Evolutionary conservation across 208 protist genomes (phyloP), one percentile per base, ranked within the genome.

Genomic region (Novymonas esmeraldas): DNA sequence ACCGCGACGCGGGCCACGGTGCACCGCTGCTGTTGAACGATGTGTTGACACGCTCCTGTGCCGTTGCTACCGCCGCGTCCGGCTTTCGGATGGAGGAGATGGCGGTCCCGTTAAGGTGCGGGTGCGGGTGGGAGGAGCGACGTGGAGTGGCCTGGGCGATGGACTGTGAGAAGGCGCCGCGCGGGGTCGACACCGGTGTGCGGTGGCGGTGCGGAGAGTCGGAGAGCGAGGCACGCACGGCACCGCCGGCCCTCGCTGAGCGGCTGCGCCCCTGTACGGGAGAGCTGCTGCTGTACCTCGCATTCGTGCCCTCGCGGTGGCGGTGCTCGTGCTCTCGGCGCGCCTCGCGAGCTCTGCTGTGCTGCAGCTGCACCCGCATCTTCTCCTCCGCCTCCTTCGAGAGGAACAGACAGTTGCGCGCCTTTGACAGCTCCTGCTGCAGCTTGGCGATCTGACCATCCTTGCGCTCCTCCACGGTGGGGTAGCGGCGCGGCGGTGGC

Each of bases 371-470:
- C 46, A 75, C 45, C 57, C 56, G 41, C 45, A 88, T 64, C 42
- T 69, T 69, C 55, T 84, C 73, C 36, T 73, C 71, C 50, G 74
- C 59, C 48, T 81, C 73, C 44, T 76, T 79, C 13, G 70, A 70
- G 46, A 74, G 54, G 28, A 83, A 62, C 14, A 90, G 54, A 14
- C 55, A 33, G 20, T 62, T 81, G 63, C 89, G 85, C 26, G 78
- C 60, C 46, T 84, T 89, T 55, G 85, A 79, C 24, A 95, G 75
- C 66, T 87, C 79, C 62, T 91, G 85, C 36, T 95, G 73, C 46
- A 95, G 48, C 31, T 68, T 60, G 0, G 61, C 73, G 29, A 90
- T 64, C 29, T 77, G 73, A 20, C 55, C 54, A 38, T 91, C 68
- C 39, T 74, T 74, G 44, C 60, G 54, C 48, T 70, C 58, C 59